These are phyloP conservation scores for Morella rubra DNA, from an alignment of 306 rosid genomes.

Conservation along the genomic window DNA sequence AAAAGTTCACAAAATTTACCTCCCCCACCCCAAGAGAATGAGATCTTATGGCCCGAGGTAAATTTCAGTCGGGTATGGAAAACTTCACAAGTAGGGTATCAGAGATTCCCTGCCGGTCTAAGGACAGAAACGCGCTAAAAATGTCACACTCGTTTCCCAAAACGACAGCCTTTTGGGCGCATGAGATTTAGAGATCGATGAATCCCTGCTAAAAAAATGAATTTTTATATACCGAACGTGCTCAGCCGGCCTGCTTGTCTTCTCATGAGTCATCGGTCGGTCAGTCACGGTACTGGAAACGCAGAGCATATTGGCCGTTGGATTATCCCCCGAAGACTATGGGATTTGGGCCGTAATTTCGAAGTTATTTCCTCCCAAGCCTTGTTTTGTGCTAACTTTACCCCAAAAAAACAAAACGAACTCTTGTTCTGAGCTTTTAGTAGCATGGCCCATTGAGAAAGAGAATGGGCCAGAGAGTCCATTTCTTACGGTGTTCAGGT, in stretches of 20 bases:
- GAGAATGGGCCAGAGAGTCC: no score
- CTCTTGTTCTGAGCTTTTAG: no score
- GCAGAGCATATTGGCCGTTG: background rate
- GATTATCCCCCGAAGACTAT: background rate
- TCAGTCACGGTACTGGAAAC: background rate
- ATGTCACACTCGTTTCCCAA: slow-evolving; percentile 7
- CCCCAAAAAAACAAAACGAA: no score
- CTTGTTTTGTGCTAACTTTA: no score
- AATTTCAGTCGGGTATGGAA: background rate
- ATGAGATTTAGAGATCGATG: no score
- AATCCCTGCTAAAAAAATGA: no score
- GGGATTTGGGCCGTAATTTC: background rate
- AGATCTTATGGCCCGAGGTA: slow-evolving; percentile 3
- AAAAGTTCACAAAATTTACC: background rate
- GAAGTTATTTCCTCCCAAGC: no score
- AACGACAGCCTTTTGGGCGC: background rate
- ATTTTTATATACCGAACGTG: no score
- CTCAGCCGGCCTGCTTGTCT: background rate
- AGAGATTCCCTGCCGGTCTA: slow-evolving; percentile 35
- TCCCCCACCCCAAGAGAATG: slow-evolving; percentile 22
- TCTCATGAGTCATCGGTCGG: background rate
- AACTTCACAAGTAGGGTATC: slow-evolving; percentile 22
- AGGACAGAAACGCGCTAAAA: background rate
- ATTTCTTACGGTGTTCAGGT: no score
- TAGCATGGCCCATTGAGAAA: no score